These are phyloP conservation scores for Xylaria sp. DNA, from an alignment of 2,329 filamentous ascomycete genomes.

Conservation along the genomic window DNA sequence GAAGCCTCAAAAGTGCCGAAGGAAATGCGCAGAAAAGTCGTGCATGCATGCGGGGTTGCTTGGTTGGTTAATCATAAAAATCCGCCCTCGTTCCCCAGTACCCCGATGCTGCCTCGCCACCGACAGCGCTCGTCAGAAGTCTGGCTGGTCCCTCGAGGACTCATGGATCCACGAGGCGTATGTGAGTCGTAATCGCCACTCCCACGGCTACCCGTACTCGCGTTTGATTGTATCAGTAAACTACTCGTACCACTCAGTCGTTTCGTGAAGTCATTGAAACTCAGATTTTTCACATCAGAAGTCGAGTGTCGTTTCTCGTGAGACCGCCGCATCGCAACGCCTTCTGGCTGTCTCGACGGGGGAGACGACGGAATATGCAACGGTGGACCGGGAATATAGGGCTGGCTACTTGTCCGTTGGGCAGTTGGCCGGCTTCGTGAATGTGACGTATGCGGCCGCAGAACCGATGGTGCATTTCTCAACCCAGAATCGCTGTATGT, in stretches of 20 bases:
- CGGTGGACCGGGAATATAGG: constrained; percentile 53
- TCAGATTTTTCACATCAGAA: constrained; percentile 67
- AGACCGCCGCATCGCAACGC: constrained; percentile 48
- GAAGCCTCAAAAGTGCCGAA: background rate
- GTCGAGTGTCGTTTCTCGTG: constrained; percentile 63
- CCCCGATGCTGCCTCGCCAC: constrained; percentile 68
- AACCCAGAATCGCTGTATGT: constrained; percentile 48
- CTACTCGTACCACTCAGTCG: constrained; percentile 70
- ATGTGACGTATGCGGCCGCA: constrained; percentile 66
- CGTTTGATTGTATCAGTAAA: constrained; percentile 68
- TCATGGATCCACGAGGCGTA: constrained; percentile 50
- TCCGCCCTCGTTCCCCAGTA: constrained; percentile 64
- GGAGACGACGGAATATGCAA: constrained; percentile 43
- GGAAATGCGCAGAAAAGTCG: constrained; percentile 31
- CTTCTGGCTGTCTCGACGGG: constrained; percentile 49
- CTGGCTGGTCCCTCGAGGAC: constrained; percentile 49
- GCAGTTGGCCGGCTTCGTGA: constrained; percentile 59
- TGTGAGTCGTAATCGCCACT: constrained; percentile 60
- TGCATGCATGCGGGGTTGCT: background rate
- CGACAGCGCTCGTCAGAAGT: constrained; percentile 60
- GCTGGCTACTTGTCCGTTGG: constrained; percentile 62
- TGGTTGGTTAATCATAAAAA: constrained; percentile 58
- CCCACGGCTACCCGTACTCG: constrained; percentile 58
- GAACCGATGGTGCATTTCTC: constrained; percentile 49
- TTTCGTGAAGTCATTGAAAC: constrained; percentile 71